Percentiles rank a stretch among this genome's conserved stretches.
Conservation (phyloP, 768 basidiomycete species). For the Collybiopsis confluens region DNA sequence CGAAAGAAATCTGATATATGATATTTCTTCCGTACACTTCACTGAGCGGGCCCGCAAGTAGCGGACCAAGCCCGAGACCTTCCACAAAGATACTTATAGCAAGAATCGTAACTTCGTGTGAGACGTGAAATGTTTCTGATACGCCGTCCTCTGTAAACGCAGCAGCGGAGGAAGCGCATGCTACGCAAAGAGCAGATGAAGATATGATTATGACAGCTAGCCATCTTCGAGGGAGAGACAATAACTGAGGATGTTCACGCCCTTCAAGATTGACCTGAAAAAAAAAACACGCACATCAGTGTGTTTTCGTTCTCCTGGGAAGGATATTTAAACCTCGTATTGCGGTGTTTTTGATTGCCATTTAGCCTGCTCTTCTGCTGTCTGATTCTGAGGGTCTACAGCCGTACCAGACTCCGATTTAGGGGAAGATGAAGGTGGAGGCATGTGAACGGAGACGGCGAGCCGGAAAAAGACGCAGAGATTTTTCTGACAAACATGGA, state of each 20-base stretch:
- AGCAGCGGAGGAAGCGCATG: constrained; percentile 55
- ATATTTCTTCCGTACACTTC: constrained; percentile 63
- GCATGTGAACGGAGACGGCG: not conserved
- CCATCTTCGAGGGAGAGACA: constrained; percentile 43
- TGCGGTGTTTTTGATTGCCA: not conserved
- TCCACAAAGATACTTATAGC: constrained; percentile 57
- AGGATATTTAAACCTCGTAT: too few species aligned
- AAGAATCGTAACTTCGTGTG: constrained; percentile 43
- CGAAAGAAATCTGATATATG: constrained; percentile 61
- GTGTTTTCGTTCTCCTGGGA: too few species aligned
- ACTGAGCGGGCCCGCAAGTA: constrained; percentile 49
- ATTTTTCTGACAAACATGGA: not conserved
- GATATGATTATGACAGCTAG: constrained; percentile 42
- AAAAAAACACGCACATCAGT: too few species aligned
- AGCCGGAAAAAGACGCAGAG: not conserved
- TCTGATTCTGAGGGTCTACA: not conserved
- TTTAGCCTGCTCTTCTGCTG: not conserved
- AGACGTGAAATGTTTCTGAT: constrained; percentile 42
- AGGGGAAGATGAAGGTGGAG: not conserved
- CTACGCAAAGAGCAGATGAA: constrained; percentile 43
- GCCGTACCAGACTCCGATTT: constrained; percentile 1
- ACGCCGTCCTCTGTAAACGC: constrained; percentile 61
- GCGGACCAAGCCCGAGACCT: constrained; percentile 51
- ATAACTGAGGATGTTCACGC: constrained; percentile 37
- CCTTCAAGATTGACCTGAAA: constrained; percentile 36